These are phyloP conservation scores for Citrus sp. DNA, from an alignment of 345 rosid species.

Conservation along the genomic window DNA sequence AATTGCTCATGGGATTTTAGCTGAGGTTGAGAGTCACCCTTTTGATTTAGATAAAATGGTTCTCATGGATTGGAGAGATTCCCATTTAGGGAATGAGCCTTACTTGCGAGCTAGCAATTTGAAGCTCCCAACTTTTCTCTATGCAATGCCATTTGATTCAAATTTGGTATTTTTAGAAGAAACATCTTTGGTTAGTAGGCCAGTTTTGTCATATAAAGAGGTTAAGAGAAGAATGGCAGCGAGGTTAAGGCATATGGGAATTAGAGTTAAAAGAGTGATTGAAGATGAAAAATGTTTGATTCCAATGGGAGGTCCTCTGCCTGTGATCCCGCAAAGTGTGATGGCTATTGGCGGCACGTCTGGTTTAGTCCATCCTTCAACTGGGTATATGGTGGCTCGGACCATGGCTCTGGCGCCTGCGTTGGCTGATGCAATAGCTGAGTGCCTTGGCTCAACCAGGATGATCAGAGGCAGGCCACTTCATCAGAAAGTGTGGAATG, in stretches of 20 bases:
- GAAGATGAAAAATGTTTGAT: constrained; percentile 72
- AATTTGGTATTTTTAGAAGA: constrained; percentile 55
- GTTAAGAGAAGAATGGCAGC: constrained; percentile 64
- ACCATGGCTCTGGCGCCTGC: constrained; percentile 47
- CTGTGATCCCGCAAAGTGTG: constrained; percentile 52
- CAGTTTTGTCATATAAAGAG: constrained; percentile 48
- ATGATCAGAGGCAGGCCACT: constrained; percentile 64
- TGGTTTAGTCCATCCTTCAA: constrained; percentile 69
- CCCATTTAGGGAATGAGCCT: constrained; percentile 66
- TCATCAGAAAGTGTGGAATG: constrained; percentile 49
- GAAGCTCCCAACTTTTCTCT: constrained; percentile 47
- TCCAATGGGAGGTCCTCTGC: constrained; percentile 81
- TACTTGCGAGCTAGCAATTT: constrained; percentile 39
- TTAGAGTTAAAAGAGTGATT: constrained; percentile 45
- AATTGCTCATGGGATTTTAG: constrained; percentile 67
- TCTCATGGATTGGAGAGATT: constrained; percentile 77
- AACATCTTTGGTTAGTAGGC: constrained; percentile 61
- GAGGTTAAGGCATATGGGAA: constrained; percentile 62
- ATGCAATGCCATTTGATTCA: constrained; percentile 64
- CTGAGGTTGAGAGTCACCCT: constrained; percentile 66
- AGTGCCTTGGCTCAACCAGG: constrained; percentile 63
- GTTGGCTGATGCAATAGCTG: constrained; percentile 46
- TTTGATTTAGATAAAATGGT: constrained; percentile 67
- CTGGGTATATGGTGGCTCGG: constrained; percentile 62
- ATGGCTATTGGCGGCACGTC: constrained; percentile 66